Base-by-base conservation (phyloP, 2,329 filamentous ascomycete species). In the Fusarium pilosicola region DNA sequence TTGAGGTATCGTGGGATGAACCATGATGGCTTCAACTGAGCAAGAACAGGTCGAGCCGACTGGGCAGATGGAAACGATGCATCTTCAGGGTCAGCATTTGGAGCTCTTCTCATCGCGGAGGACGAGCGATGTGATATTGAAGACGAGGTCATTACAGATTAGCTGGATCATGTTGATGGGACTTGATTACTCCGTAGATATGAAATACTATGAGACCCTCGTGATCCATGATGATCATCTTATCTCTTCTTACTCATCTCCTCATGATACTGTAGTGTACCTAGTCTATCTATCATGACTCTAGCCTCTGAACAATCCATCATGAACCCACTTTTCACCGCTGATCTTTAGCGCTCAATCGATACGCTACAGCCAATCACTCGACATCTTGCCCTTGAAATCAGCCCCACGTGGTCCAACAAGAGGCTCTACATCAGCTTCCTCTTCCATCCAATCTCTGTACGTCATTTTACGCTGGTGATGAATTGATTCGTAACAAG, bases 321-420 rank as follows among this genome's bases (percentile, higher is more conserved):
- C 61, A 62, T 64, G 36, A 54, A 45, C 64, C 56, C 56, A 58
- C 56, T 10, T 10, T 38, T 20, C 6, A 39, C 18, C 7, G 39
- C 30, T 22, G 62, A 68, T 68, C 63, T 51, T 42, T 68, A 68
- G 56, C 26, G 32, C 9, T 14, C 54, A 32, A 57, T 54, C 30
- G 24, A 68, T 68, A 68, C 63, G 63, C 63, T 62, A 42, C 41
- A 48, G 48, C 76, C 76, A 77, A 78, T 77, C 76, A 70, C 62
- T 69, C 54, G 46, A 20, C 74, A 78, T 65, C 76, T 74, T 77
- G 48, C 34, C 42, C 26, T 28, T 60, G 66, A 41, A 34, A n/a
- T 41, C 20, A 22, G 48, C 58, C 57, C 73, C 76, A 78, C 76
- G 76, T 78, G 76, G 60, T 30, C 57, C 38, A 42, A 39, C 38